These are phyloP conservation scores for Agaricus bisporus DNA, from an alignment of 768 basidiomycete genomes.

Conservation along the genomic window DNA sequence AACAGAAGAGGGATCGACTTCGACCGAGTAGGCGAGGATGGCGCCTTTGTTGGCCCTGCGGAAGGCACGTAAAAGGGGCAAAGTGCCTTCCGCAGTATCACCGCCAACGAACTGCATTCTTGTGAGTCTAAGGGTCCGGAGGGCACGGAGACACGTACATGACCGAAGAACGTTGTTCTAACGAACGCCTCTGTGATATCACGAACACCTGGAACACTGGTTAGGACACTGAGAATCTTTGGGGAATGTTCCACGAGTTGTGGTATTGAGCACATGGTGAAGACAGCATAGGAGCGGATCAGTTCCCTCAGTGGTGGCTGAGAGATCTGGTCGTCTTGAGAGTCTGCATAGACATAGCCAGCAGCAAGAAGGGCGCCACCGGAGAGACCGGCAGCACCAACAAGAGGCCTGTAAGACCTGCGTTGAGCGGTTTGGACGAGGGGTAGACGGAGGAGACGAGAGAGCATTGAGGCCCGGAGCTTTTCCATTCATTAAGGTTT, in stretches of 20 bases:
- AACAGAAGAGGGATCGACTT: slow-evolving; percentile 46
- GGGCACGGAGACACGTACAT: slow-evolving; percentile 36
- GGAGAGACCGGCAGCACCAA: slow-evolving; percentile 1
- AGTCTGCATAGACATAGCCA: slow-evolving; percentile 8
- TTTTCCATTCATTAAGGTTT: neutral
- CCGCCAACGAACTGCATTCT: slow-evolving; percentile 76
- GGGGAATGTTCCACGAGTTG: slow-evolving; percentile 73
- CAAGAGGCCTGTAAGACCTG: slow-evolving; percentile 2
- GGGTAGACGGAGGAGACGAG: slow-evolving; percentile 8
- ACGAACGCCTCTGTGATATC: slow-evolving; percentile 65
- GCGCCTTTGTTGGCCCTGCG: slow-evolving; percentile 67
- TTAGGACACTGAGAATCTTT: slow-evolving; percentile 45
- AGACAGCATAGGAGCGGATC: slow-evolving; percentile 75
- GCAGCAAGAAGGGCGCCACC: slow-evolving; percentile 9
- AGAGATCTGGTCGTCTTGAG: neutral
- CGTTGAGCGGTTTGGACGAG: neutral
- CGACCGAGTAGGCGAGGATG: slow-evolving; percentile 80
- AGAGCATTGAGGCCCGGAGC: slow-evolving; percentile 11
- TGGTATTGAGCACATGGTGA: slow-evolving; percentile 74
- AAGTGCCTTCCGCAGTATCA: slow-evolving; percentile 64
- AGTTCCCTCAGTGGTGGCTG: slow-evolving; percentile 11
- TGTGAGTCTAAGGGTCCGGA: slow-evolving; percentile 1
- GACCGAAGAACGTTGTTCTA: slow-evolving; percentile 78
- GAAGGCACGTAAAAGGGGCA: slow-evolving; percentile 58
- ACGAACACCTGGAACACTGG: slow-evolving; percentile 52